Percentiles rank a stretch among this genome's conserved stretches.
Conservation (phyloP, 371 early-diverging fungal species). For the Parasitella parasitica region DNA sequence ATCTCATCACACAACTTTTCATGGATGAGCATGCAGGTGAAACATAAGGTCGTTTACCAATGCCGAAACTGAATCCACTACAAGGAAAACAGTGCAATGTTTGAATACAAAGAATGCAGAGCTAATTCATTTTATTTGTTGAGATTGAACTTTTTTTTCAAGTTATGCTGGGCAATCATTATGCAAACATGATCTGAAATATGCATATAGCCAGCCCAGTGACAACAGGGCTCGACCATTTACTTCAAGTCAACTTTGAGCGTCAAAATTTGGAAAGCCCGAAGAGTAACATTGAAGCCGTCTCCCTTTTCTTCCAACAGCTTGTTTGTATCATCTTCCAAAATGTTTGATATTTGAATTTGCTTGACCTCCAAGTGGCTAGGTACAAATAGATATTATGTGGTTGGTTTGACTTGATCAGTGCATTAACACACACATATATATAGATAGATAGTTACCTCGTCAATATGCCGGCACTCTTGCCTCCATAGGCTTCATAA, state of each 20-base stretch:
- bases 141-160: too few relatives aligned
- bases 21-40: too few relatives aligned
- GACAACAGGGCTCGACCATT: too few relatives aligned
- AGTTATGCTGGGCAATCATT: too few relatives aligned
- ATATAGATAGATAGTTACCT: constrained; percentile 55
- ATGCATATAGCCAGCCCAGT: too few relatives aligned
- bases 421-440: neutral
- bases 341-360: constrained; percentile 42
- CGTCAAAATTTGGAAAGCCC: constrained; percentile 54
- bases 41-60: too few relatives aligned
- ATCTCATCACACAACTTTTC: too few relatives aligned
- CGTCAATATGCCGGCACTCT: constrained; percentile 55
- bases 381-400: neutral
- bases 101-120: too few relatives aligned
- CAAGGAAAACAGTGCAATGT: too few relatives aligned
- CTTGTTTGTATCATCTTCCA: constrained; percentile 43
- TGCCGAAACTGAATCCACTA: too few relatives aligned
- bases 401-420: neutral
- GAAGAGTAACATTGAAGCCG: constrained; percentile 30
- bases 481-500: constrained; percentile 94
- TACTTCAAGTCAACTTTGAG: constrained; percentile 30
- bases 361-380: constrained; percentile 37
- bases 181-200: too few relatives aligned
- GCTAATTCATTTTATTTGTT: too few relatives aligned
- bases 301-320: neutral